A percentile compares a stretch with the other conserved stretches of the same genome.
Evolutionary conservation across 2,329 filamentous ascomycete genomes (phyloP).

Genomic region (Colletotrichum sp.): DNA sequence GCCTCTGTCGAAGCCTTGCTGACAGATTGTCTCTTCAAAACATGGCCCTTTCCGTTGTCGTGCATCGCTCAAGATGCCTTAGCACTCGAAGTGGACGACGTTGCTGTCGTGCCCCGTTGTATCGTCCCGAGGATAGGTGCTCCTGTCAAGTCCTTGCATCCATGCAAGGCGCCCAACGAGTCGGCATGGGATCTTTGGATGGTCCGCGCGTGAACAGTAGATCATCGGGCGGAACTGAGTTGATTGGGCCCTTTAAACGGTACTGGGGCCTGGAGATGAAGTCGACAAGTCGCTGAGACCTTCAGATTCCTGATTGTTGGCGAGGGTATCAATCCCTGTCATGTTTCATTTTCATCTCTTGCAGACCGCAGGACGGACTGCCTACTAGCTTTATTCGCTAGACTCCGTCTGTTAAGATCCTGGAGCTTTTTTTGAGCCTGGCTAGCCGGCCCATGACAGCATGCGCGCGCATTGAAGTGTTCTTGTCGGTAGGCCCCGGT

Average conservation of each 20-base stretch:
- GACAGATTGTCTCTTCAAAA: neutral
- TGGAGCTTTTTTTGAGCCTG: neutral
- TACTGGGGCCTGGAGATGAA: neutral
- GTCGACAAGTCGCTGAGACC: neutral
- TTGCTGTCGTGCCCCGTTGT: neutral
- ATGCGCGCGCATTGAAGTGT: slow-evolving; percentile 20
- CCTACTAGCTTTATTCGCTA: neutral
- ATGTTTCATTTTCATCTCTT: slow-evolving; percentile 20
- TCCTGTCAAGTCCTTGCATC: slow-evolving; percentile 11
- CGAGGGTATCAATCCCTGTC: slow-evolving; percentile 3
- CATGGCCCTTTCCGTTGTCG: neutral
- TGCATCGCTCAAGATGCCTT: neutral
- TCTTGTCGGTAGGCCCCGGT: slow-evolving; percentile 25
- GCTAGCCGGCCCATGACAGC: slow-evolving; percentile 10
- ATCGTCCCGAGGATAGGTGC: slow-evolving; percentile 9
- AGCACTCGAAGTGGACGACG: neutral
- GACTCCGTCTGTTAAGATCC: neutral
- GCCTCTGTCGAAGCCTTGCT: neutral
- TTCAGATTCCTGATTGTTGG: neutral
- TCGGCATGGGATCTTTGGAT: slow-evolving; percentile 1
- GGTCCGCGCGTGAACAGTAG: slow-evolving; percentile 13
- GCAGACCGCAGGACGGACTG: neutral
- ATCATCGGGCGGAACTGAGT: neutral
- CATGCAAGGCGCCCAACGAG: slow-evolving; percentile 8
- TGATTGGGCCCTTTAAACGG: neutral